phyloP scores from a whole-genome alignment of 2,329 filamentous ascomycete species.

The Anisogramma anomala region DNA sequence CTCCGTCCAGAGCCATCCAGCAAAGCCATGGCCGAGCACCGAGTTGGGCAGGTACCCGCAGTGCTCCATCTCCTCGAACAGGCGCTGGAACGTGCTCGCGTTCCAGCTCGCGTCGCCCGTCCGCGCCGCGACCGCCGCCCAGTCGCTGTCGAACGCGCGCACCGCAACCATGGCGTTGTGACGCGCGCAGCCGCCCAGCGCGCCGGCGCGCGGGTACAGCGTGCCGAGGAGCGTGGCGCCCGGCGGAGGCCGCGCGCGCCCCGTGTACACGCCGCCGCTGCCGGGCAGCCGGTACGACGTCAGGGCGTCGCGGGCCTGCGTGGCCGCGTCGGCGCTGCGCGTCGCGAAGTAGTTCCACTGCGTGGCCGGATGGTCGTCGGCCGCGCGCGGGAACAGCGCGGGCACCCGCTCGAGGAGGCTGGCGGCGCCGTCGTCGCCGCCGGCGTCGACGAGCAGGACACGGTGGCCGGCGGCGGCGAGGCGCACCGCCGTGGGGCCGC shows the following conservation, averaged over 20 bases:
- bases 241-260: slow-evolving; percentile 38
- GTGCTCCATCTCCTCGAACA: slow-evolving; percentile 36
- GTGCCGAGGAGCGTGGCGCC: slow-evolving; percentile 41
- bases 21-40: slow-evolving; percentile 39
- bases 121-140: slow-evolving; percentile 36
- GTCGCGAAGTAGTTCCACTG: slow-evolving; percentile 54
- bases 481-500: slow-evolving; percentile 8
- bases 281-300: slow-evolving; percentile 44
- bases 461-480: slow-evolving; percentile 10
- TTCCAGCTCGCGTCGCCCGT: slow-evolving; percentile 47
- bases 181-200: slow-evolving; percentile 44
- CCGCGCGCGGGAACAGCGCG: slow-evolving; percentile 38
- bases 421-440: slow-evolving; percentile 44
- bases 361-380: slow-evolving; percentile 40
- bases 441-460: slow-evolving; percentile 35
- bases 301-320: slow-evolving; percentile 46
- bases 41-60: slow-evolving; percentile 31
- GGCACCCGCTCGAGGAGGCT: slow-evolving; percentile 16
- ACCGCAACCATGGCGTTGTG: slow-evolving; percentile 45
- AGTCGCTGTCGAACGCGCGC: slow-evolving; percentile 42
- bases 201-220: slow-evolving; percentile 46
- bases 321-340: slow-evolving; percentile 43
- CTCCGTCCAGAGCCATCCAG: slow-evolving; percentile 44
- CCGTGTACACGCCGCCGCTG: slow-evolving; percentile 39
- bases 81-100: slow-evolving; percentile 34